Conservation (phyloP, 73 alveolate genomes). For the Loxodes magnus region DNA sequence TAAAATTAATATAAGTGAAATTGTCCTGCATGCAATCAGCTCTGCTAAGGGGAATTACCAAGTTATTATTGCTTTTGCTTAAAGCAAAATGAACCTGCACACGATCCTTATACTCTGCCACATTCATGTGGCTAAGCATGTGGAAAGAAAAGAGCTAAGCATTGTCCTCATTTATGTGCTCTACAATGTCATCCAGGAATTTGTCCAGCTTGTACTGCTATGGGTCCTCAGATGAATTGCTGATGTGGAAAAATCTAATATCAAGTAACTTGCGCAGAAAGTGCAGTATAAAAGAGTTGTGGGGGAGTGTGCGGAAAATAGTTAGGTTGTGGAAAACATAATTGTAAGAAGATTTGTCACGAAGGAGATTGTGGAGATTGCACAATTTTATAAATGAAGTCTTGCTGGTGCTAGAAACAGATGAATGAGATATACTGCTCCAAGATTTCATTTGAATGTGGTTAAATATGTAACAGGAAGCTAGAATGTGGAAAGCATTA, state of each 20-base stretch:
- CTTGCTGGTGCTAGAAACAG: too few species aligned
- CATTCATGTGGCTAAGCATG: conserved; percentile 82
- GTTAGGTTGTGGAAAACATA: conserved; percentile 32
- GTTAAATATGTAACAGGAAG: conserved; percentile 57
- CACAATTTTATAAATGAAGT: too few species aligned
- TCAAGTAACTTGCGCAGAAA: conserved; percentile 51
- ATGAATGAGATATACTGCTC: too few species aligned
- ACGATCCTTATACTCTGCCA: conserved; percentile 55
- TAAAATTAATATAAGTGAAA: conserved; percentile 51
- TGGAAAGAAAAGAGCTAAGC: conserved; percentile 47
- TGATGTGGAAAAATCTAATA: conserved; percentile 57
- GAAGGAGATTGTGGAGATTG: conserved; percentile 44
- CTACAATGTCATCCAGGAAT: conserved; percentile 89
- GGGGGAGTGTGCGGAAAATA: conserved; percentile 30
- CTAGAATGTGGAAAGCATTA: conserved; percentile 75
- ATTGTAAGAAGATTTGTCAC: conserved; percentile 46
- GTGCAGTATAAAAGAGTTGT: conserved; percentile 21
- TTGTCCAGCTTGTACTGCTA: conserved; percentile 72
- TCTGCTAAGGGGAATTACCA: conserved; percentile 67
- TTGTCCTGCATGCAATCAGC: conserved; percentile 79
- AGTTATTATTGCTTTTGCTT: conserved; percentile 72
- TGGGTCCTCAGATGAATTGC: conserved; percentile 45
- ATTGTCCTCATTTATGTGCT: conserved; percentile 65
- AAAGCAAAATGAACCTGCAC: conserved; percentile 53
- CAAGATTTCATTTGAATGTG: too few species aligned